These are phyloP conservation scores for Hemisphaericaspora xylanilytica DNA, from an alignment of 1,139 yeast species.

Conservation along the genomic window DNA sequence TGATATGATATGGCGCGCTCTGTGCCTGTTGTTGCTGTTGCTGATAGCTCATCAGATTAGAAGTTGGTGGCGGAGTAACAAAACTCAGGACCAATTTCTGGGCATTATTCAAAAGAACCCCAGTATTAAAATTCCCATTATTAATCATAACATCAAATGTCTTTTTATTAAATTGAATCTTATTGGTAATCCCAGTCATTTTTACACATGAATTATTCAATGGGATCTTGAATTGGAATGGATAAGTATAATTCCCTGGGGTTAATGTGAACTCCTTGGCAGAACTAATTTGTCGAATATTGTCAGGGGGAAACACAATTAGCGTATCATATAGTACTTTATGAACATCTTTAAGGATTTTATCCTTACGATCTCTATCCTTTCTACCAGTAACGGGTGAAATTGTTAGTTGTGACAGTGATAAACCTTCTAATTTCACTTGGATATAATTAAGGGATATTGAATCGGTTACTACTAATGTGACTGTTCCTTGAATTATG, in stretches of 20 bases:
- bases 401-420: slow-evolving; percentile 37
- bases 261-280: slow-evolving; percentile 57
- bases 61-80: not conserved
- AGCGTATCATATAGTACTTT: slow-evolving; percentile 53
- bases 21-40: slow-evolving; percentile 2
- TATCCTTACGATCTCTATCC: slow-evolving; percentile 20
- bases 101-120: slow-evolving; percentile 23
- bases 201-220: slow-evolving; percentile 48
- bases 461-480: slow-evolving; percentile 43
- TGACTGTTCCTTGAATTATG: slow-evolving; percentile 46
- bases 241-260: slow-evolving; percentile 59
- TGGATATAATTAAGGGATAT: slow-evolving; percentile 50
- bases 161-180: slow-evolving; percentile 33
- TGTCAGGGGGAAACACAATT: slow-evolving; percentile 61
- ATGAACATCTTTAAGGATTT: slow-evolving; percentile 45
- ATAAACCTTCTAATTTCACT: slow-evolving; percentile 59
- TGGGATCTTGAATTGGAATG: slow-evolving; percentile 57
- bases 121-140: slow-evolving; percentile 33
- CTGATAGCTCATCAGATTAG: too few species aligned
- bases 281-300: slow-evolving; percentile 46
- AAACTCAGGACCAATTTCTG: slow-evolving; percentile 15
- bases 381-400: slow-evolving; percentile 12
- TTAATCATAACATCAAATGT: slow-evolving; percentile 32
- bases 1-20: slow-evolving; percentile 34
- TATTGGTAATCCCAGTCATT: slow-evolving; percentile 41